Evolutionary conservation across 75 land plant species (phyloP).

Genomic region (Pseudotsuga menziesii): DNA sequence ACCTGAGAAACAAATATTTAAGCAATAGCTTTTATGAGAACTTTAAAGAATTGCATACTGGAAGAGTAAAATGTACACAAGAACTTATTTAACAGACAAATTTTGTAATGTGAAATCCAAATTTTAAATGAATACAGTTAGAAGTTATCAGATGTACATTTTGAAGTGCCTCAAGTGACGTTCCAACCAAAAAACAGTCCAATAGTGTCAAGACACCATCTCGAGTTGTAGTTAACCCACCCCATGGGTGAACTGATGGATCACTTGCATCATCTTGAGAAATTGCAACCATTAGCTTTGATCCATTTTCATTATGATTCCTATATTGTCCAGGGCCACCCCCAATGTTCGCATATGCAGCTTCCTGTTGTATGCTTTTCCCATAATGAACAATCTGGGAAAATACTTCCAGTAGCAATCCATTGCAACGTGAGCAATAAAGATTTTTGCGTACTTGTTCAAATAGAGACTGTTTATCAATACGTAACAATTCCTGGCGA

Average conservation of each 20-base stretch:
- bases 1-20: slow-evolving; percentile 47
- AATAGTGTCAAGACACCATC: slow-evolving; percentile 85
- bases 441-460: slow-evolving; percentile 98
- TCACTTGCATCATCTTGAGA: slow-evolving; percentile 70
- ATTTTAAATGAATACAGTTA: not conserved
- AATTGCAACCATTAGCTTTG: slow-evolving; percentile 12
- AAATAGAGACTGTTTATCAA: slow-evolving; percentile 92
- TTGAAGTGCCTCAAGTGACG: slow-evolving; percentile 79
- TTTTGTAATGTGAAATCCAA: slow-evolving; percentile 3
- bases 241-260: slow-evolving; percentile 98
- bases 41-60: not conserved
- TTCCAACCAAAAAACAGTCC: slow-evolving; percentile 78
- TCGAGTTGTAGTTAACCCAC: slow-evolving; percentile 81
- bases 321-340: slow-evolving; percentile 6
- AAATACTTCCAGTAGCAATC: slow-evolving; percentile 87
- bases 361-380: slow-evolving; percentile 74
- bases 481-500: slow-evolving; percentile 73
- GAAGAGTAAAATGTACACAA: not conserved
- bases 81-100: slow-evolving; percentile 4
- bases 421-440: slow-evolving; percentile 98
- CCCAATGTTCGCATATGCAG: slow-evolving; percentile 11
- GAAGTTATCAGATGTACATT: slow-evolving; percentile 55
- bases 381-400: slow-evolving; percentile 92
- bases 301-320: slow-evolving; percentile 27
- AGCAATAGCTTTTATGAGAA: slow-evolving; percentile 2